A percentile compares a stretch with the other conserved stretches of the same genome.
Conservation (phyloP, 2,329 filamentous ascomycete genomes). For the Arachnomyces sp. region DNA sequence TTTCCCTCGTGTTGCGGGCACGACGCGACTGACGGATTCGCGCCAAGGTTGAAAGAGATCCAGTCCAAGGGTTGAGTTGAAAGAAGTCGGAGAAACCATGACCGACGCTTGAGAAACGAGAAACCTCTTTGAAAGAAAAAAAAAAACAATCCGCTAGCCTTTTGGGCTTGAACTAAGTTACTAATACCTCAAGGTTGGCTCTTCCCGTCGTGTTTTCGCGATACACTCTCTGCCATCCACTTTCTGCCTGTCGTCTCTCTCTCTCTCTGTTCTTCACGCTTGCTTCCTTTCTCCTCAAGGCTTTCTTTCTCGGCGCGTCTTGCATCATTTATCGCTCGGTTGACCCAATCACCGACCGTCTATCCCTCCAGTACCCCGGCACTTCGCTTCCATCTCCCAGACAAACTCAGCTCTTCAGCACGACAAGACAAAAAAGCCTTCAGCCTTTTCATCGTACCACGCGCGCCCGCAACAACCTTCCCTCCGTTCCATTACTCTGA, state of each 20-base stretch:
- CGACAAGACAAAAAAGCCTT: slow-evolving; percentile 2
- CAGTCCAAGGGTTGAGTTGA: too few relatives aligned
- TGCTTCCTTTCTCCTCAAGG: slow-evolving; percentile 18
- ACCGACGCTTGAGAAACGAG: too few relatives aligned
- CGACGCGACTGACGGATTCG: neutral
- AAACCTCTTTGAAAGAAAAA: too few relatives aligned
- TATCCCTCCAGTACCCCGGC: too few relatives aligned
- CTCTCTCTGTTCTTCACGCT: slow-evolving; percentile 15
- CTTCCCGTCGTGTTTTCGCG: slow-evolving; percentile 11
- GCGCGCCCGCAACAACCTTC: neutral
- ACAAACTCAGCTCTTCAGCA: too few relatives aligned
- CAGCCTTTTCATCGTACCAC: neutral
- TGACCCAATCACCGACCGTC: too few relatives aligned
- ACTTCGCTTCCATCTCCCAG: too few relatives aligned
- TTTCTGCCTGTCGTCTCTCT: slow-evolving; percentile 1
- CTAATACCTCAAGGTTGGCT: too few relatives aligned
- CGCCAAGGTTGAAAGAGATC: too few relatives aligned
- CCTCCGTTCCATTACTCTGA: neutral
- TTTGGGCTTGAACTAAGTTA: too few relatives aligned
- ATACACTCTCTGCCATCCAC: neutral
- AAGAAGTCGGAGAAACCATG: too few relatives aligned
- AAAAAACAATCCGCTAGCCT: slow-evolving; percentile 9
- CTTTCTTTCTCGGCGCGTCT: slow-evolving; percentile 1
- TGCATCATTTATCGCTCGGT: too few relatives aligned
- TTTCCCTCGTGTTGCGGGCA: slow-evolving; percentile 3